phyloP scores from a whole-genome alignment of 495 filamentous ascomycete species.

The Tuber brumale region DNA sequence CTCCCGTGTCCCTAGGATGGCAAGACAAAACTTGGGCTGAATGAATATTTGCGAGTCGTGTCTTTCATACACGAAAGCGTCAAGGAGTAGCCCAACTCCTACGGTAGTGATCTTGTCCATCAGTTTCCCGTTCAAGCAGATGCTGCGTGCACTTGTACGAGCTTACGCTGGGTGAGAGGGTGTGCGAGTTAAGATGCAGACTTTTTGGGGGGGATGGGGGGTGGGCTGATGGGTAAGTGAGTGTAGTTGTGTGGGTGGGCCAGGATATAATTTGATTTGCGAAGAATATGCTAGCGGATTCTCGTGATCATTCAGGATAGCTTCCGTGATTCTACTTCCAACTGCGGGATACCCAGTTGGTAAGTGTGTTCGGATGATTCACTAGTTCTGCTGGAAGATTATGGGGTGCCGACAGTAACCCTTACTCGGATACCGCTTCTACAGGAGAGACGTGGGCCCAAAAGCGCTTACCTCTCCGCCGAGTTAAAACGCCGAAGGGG shows the following conservation, averaged over 20 bases:
- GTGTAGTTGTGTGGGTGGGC: not conserved
- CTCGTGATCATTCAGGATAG: not conserved
- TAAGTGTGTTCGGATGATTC: not conserved
- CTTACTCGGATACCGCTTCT: not conserved
- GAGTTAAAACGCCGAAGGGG: not conserved
- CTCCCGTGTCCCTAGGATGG: not conserved
- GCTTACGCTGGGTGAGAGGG: not conserved
- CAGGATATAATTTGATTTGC: not conserved
- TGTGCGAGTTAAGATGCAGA: not conserved
- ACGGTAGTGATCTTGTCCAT: not conserved
- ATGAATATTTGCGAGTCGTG: slow-evolving; percentile 1
- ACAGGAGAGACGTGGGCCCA: slow-evolving; percentile 1
- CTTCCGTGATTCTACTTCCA: not conserved
- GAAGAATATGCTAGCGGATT: not conserved
- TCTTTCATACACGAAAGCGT: not conserved
- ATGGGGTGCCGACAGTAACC: not conserved
- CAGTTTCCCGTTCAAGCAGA: not conserved
- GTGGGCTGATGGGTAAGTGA: not conserved
- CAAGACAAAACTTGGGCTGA: not conserved
- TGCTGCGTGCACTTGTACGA: not conserved
- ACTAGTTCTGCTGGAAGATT: not conserved
- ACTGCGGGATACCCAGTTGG: not conserved
- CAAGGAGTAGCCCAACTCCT: not conserved
- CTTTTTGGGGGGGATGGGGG: not conserved
- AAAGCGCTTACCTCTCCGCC: not conserved